Base-by-base conservation (phyloP, 495 filamentous ascomycete genomes). In the Daldinia bambusicola region DNA sequence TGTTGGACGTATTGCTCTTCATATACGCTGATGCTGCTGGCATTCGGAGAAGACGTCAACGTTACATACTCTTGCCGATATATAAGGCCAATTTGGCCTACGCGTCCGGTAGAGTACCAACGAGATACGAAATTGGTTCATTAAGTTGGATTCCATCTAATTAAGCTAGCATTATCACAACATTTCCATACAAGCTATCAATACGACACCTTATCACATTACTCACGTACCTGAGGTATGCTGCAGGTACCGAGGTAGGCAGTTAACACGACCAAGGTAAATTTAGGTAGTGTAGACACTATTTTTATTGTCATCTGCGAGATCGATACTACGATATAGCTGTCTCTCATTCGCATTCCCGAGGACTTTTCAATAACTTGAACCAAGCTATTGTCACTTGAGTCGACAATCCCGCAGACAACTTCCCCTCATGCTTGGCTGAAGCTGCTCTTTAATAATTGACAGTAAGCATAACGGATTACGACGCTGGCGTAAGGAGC, bases 281-380 rank as follows among this genome's bases (percentile, higher is more conserved):
- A 22, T 61, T 26, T 26, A 26, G 26, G 26, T 45, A 56, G 55
- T 72, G 50, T 60, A 73, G 58, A 55, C 57, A 65, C 56, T 69
- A 63, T 65, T 66, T 66, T 65, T 66, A 57, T 58, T 69, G 55
- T 18, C 68, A 61, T 65, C 57, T 68, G 26, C 52, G 56, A 62
- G 52, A 63, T 69, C 57, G 22, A 73, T 73, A 66, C 65, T 63
- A 66, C 52, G 64, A 62, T 66, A 73, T 66, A 40, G 61, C 57
- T 59, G 30, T 52, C 66, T 59, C 55, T 68, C 66, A 40, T 62
- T 66, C 56, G 55, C 65, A 65, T 66, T 38, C 26, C 50, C 20
- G 66, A 62, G 61, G 66, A 73, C 57, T 45, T 52, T 53, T 61
- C 48, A 51, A 52, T 60, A 40, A 52, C 38, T 56, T 50, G 14